Base-by-base conservation (phyloP, 805 yeast genomes). In the Wickerhamiella allomyrinae region DNA sequence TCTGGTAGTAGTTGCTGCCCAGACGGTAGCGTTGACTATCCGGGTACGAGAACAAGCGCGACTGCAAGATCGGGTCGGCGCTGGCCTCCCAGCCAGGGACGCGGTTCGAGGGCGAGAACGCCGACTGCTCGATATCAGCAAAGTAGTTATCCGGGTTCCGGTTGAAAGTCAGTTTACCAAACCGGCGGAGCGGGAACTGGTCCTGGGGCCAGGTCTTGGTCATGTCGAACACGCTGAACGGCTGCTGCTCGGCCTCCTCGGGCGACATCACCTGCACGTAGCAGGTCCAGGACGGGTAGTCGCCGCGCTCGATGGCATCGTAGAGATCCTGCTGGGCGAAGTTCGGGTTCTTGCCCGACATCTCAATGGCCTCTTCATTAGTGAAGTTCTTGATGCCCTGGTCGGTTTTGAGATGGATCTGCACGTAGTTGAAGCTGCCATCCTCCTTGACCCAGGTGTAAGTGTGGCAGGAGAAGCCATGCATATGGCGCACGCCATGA, bases 1-100 rank as follows among this genome's bases (percentile, higher is more conserved):
- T 61, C 56, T 77, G 84, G 43, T 70, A 66, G 63, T 71, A 77
- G 63, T 77, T 79, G 37, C 70, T 60, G 45, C 87, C 87, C 53
- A 79, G 69, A 61, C 89, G 73, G 67, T 79, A 75, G 58, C 83
- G 74, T 61, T 77, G 84, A 37, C 87, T 77, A 62, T 79, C 87
- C 43, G 77, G 70, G 64, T 79, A 79, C 17, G 86, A 76, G 63
- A 77, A 80, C 53, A 79, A 66, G 62, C 87, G 75, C 23, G 81
- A 71, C 64, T 79, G 86, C 62, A 79, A 66, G 17, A 79, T 85
- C 20, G 85, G 83, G 61, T 79, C 87, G 46, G 80, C 80, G 39
- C 80, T 71, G 43, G 87, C 73, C 63, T 78, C 83, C 67, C 77
- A 72, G 57, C 76, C 80, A 37, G 85, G 85, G 34, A 78, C 81